Evolutionary conservation across 176 grass and related monocot genomes (phyloP).

Genomic region (Rhynchospora pubera): DNA sequence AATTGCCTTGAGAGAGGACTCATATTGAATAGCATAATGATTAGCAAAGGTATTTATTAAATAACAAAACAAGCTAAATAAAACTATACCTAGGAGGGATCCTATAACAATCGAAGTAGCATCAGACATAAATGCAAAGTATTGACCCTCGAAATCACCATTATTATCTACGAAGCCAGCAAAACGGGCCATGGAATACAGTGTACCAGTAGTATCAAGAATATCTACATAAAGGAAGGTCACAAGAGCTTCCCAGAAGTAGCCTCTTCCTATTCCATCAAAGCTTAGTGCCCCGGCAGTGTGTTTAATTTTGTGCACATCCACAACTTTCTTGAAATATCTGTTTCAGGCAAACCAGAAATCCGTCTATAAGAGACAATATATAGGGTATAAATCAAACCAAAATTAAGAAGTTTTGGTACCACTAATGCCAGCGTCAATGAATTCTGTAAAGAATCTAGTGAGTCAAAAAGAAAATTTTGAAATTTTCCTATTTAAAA

Average conservation of each 20-base stretch:
- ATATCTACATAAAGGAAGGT: conserved; percentile 87
- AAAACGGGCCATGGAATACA: conserved; percentile 80
- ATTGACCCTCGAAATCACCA: conserved; percentile 73
- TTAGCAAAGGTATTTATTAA: neutral
- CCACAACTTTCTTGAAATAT: conserved; percentile 71
- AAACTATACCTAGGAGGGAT: conserved; percentile 39
- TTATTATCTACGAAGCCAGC: conserved; percentile 73
- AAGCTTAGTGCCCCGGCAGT: conserved; percentile 69
- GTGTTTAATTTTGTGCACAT: conserved; percentile 51
- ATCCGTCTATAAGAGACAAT: neutral
- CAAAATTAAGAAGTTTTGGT: neutral
- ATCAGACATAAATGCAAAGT: conserved; percentile 91
- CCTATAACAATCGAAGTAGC: conserved; percentile 65
- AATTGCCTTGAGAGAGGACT: neutral
- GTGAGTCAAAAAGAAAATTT: neutral
- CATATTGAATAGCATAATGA: neutral
- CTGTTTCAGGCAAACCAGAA: neutral
- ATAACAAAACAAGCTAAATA: neutral
- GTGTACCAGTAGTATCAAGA: conserved; percentile 66
- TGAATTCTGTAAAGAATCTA: neutral
- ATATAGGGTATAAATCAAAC: neutral
- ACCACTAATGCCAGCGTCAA: neutral
- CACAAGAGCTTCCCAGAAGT: conserved; percentile 78
- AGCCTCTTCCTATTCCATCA: conserved; percentile 21
- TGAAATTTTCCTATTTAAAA: neutral